Percentiles rank a stretch among this genome's conserved stretches.
phyloP scores from a whole-genome alignment of 2,329 filamentous ascomycete species.

The Alternaria atra region DNA sequence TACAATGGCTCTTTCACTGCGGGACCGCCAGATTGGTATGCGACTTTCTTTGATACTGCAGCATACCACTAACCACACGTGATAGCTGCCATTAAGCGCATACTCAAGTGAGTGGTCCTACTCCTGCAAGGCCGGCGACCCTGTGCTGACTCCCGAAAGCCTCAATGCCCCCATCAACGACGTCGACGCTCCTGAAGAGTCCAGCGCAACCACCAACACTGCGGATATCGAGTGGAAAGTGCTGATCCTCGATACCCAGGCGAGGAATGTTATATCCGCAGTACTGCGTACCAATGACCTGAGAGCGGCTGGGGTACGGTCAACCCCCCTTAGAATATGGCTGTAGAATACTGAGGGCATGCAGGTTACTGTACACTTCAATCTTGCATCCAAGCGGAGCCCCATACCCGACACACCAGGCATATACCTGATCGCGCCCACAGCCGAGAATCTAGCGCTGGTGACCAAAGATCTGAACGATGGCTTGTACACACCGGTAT shows the following conservation, averaged over 20 bases:
- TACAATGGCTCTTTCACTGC: conserved; percentile 57
- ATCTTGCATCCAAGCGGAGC: conserved; percentile 81
- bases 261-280: conserved; percentile 95
- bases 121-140: not conserved
- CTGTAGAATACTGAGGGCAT: conserved; percentile 69
- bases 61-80: conserved; percentile 20
- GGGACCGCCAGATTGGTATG: conserved; percentile 71
- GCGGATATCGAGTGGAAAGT: conserved; percentile 57
- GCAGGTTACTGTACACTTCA: conserved; percentile 54
- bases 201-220: conserved; percentile 17
- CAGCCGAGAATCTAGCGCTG: conserved; percentile 76
- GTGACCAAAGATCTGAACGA: conserved; percentile 88
- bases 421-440: conserved; percentile 95
- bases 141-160: conserved; percentile 11
- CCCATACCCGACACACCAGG: conserved; percentile 82
- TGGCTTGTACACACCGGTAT: conserved; percentile 84
- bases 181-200: conserved; percentile 66
- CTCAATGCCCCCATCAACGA: conserved; percentile 76
- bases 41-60: not conserved
- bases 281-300: conserved; percentile 94
- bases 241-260: conserved; percentile 90
- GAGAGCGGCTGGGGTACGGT: conserved; percentile 77
- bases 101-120: conserved; percentile 69
- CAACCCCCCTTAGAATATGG: not conserved
- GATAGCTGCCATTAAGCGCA: conserved; percentile 88